Percentiles rank a stretch among this genome's conserved stretches.
Evolutionary conservation across 129 eudicot species (phyloP).

Genomic region (Ambrosia artemisiifolia): DNA sequence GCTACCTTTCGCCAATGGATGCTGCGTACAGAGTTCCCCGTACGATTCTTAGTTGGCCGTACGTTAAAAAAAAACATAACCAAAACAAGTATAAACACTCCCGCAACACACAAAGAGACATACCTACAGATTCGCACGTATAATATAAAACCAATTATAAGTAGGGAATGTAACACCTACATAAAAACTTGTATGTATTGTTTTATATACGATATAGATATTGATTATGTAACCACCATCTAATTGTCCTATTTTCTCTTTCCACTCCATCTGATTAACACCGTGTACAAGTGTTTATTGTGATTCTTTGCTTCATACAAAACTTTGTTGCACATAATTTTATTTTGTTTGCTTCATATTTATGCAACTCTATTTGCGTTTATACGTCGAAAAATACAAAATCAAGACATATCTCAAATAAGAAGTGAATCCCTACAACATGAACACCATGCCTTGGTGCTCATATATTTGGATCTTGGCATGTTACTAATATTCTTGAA

Average conservation of each 20-base stretch:
- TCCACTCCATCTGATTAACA: too few relatives aligned
- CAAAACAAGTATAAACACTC: not conserved
- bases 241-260: too few relatives aligned
- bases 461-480: conserved; percentile 27
- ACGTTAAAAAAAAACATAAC: too few relatives aligned
- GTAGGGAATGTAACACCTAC: too few relatives aligned
- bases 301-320: not conserved
- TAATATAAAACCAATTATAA: too few relatives aligned
- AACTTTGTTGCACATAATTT: not conserved
- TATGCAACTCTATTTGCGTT: not conserved
- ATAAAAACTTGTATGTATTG: too few relatives aligned
- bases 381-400: not conserved
- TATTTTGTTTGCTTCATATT: not conserved
- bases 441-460: conserved; percentile 24
- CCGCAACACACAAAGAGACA: not conserved
- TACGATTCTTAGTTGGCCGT: too few relatives aligned
- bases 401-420: not conserved
- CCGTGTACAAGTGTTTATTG: too few relatives aligned
- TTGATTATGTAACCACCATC: too few relatives aligned
- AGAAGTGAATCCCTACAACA: conserved; percentile 26
- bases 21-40: too few relatives aligned
- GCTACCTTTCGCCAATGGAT: too few relatives aligned
- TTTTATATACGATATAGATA: too few relatives aligned
- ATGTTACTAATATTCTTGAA: conserved; percentile 27
- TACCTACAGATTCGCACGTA: not conserved